Conservation (phyloP, 768 basidiomycete genomes). For the Leccinum longicurvipes region DNA sequence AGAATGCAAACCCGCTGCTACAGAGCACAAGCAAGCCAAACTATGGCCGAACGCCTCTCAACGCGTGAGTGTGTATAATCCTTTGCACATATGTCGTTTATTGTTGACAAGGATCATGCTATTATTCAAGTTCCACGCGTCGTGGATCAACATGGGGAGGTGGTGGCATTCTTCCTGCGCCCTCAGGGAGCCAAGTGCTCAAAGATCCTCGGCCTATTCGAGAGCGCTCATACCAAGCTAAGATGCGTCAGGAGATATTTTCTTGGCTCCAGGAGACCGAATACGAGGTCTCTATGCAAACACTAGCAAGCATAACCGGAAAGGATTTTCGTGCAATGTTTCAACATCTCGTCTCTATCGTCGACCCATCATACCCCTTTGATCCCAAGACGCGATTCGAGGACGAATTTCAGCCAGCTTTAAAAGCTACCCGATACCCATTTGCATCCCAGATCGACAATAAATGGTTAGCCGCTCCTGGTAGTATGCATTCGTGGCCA, state of each 20-base stretch:
- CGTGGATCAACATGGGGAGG: conserved; percentile 75
- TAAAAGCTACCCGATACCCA: conserved; percentile 81
- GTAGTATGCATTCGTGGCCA: conserved; percentile 92
- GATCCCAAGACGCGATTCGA: conserved; percentile 59
- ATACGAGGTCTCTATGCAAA: conserved; percentile 65
- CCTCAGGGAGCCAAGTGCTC: conserved; percentile 50
- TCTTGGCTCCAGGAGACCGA: conserved; percentile 64
- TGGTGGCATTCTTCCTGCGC: conserved; percentile 40
- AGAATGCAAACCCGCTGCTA: conserved; percentile 63
- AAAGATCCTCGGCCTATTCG: conserved; percentile 81
- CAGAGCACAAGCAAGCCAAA: conserved; percentile 66
- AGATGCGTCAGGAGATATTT: conserved; percentile 75
- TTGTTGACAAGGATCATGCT: conserved; percentile 4
- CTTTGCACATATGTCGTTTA: not conserved
- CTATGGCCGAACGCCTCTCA: conserved; percentile 72
- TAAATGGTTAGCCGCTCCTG: conserved; percentile 85
- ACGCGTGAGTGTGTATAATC: conserved; percentile 42
- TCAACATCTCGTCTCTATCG: conserved; percentile 63
- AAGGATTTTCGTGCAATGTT: conserved; percentile 88
- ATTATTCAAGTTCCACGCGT: conserved; percentile 54
- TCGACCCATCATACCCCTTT: conserved; percentile 70
- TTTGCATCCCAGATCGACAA: conserved; percentile 74
- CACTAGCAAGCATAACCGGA: conserved; percentile 73
- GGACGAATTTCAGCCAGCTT: conserved; percentile 75
- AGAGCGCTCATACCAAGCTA: conserved; percentile 66